Evolutionary conservation across 2,329 filamentous ascomycete genomes (phyloP), one percentile per base, ranked within the genome.

Genomic region (Aspergillus spinulosporus): DNA sequence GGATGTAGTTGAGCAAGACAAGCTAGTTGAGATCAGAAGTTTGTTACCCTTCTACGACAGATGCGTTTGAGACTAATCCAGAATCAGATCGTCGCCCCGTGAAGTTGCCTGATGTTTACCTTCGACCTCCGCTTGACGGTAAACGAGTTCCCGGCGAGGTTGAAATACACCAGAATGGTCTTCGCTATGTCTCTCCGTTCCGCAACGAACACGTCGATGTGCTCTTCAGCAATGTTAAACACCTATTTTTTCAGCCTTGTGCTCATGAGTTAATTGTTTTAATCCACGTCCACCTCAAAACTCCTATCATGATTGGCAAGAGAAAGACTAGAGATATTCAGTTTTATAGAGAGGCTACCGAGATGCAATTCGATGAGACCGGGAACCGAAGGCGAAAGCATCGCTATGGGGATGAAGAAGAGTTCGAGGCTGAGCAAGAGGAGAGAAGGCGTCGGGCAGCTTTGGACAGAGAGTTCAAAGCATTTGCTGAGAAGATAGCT

Each of bases 301-400:
- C 97, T 60, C 94, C 94, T 2, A 97, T 99, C 72, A 92, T 99
- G 74, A 89, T 99, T 61, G 94, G 94, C 59, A 97, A 96, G 82
- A 95, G 96, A 79, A 99, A 99, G 84, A 96, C 94, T 8, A 97
- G 94, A 78, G 95, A 99, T 72, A 89, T 99, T 1, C 95, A 99
- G 67, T 99, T 99, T 77, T 97, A 97, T 70, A 86, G 94, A 52
- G 94, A 99, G 78, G 94, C 94, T 3, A 97, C 94, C 0, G 94
- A 99, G 65, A 97, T 99, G 73, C 92, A 96, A 69, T 97, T 99
- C 66, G 94, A 99, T 68, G 94, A 99, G 78, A 99, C 94, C 47
- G 95, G 94, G 64, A 99, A 97, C 76, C 85, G 95, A 62, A 96
- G 97, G 79, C 89, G 94, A 64, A 97, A 97, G 77, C 96, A 97